A percentile compares a stretch with the other conserved stretches of the same genome.
phyloP scores from a whole-genome alignment of 2,329 filamentous ascomycete species.

The Xylaria sp. region DNA sequence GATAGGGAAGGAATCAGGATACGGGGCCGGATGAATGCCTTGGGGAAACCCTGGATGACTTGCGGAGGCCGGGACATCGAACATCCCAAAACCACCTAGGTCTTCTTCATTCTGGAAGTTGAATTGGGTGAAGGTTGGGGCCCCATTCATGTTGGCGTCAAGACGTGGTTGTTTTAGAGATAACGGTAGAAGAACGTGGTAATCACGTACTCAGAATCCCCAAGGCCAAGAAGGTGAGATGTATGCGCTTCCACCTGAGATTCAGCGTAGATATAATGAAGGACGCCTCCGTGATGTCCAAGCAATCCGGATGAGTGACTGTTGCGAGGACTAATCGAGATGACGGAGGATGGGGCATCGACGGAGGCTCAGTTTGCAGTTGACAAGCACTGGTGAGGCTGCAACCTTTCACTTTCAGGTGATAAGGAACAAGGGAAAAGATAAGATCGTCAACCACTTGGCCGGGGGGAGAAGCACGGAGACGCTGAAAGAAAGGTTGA shows the following conservation, averaged over 20 bases:
- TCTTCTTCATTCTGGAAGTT: conserved; percentile 22
- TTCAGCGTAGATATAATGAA: background rate
- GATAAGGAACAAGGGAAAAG: conserved; percentile 6
- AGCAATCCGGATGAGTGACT: conserved; percentile 4
- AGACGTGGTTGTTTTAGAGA: background rate
- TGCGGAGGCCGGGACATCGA: conserved; percentile 15
- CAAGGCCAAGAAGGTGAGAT: background rate
- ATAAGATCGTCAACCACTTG: conserved; percentile 10
- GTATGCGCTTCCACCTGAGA: background rate
- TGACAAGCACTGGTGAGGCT: conserved; percentile 1
- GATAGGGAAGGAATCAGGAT: conserved; percentile 13
- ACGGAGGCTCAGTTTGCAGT: conserved; percentile 10
- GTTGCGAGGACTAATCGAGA: conserved; percentile 7
- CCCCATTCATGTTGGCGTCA: conserved; percentile 23
- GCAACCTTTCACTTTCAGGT: conserved; percentile 3
- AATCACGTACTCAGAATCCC: background rate
- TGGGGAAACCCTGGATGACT: conserved; percentile 16
- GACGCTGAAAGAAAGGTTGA: conserved; percentile 6
- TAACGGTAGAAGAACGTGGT: background rate
- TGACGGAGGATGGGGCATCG: conserved; percentile 8
- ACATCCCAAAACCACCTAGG: conserved; percentile 18
- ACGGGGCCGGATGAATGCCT: conserved; percentile 10
- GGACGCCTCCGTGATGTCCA: conserved; percentile 8
- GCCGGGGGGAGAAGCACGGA: conserved; percentile 7
- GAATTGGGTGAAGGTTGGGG: conserved; percentile 22